A percentile compares a stretch with the other conserved stretches of the same genome.
These are phyloP conservation scores for Pogostemon cablin DNA, from an alignment of 257 asterid genomes.

Conservation along the genomic window DNA sequence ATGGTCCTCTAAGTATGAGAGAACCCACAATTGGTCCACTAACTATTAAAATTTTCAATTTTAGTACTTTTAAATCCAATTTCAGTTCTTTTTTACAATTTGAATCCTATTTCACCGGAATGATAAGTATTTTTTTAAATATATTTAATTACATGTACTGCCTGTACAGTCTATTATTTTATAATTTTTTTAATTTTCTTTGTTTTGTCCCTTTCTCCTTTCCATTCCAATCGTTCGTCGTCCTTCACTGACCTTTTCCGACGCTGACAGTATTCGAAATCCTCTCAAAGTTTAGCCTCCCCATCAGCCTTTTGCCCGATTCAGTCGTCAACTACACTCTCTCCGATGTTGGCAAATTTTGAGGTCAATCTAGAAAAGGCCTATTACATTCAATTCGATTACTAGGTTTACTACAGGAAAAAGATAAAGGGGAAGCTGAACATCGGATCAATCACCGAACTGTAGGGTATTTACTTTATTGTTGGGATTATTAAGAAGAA, in stretches of 20 bases:
- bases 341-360: slow-evolving; percentile 67
- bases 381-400: slow-evolving; percentile 80
- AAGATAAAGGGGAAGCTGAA: slow-evolving; percentile 72
- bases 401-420: slow-evolving; percentile 73
- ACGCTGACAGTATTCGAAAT: slow-evolving; percentile 65
- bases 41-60: too few species aligned
- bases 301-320: slow-evolving; percentile 84
- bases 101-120: too few species aligned
- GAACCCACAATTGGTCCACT: too few species aligned
- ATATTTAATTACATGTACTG: too few species aligned
- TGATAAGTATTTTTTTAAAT: too few species aligned
- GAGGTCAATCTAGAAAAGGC: slow-evolving; percentile 58
- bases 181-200: too few species aligned
- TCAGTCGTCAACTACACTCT: slow-evolving; percentile 70
- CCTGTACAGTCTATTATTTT: too few species aligned
- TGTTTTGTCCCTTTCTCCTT: slow-evolving; percentile 20
- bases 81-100: too few species aligned
- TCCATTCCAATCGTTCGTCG: slow-evolving; percentile 32
- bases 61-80: too few species aligned
- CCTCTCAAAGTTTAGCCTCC: slow-evolving; percentile 68
- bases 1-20: too few species aligned
- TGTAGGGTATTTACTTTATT: slow-evolving; percentile 82
- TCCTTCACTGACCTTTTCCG: slow-evolving; percentile 28
- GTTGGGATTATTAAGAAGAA: slow-evolving; percentile 86
- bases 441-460: slow-evolving; percentile 63